Conservation (phyloP, 129 eudicot species). For the Pseudognaphalium luteoalbum region DNA sequence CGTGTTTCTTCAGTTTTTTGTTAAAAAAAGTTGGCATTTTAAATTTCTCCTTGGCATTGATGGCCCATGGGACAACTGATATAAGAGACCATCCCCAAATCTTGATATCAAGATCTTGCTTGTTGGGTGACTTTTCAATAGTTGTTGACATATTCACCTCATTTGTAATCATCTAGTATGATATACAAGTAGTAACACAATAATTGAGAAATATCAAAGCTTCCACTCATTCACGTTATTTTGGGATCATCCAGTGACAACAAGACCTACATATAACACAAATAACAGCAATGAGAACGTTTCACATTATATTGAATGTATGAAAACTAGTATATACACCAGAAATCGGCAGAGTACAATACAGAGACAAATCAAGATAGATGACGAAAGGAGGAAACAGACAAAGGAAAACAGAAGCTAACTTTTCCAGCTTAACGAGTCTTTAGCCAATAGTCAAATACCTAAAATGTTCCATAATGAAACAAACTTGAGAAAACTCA, state of each 20-base stretch:
- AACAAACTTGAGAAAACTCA: neutral
- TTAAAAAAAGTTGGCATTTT: slow-evolving; percentile 67
- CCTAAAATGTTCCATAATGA: neutral
- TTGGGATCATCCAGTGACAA: slow-evolving; percentile 20
- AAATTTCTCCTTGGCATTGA: slow-evolving; percentile 43
- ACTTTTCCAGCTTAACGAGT: neutral
- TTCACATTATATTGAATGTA: neutral
- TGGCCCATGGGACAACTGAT: slow-evolving; percentile 69
- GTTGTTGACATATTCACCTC: slow-evolving; percentile 22
- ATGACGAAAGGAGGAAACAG: neutral
- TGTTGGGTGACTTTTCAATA: slow-evolving; percentile 40
- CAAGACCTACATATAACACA: slow-evolving; percentile 30
- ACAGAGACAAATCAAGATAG: neutral
- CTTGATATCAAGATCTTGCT: slow-evolving; percentile 42
- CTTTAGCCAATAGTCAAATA: neutral
- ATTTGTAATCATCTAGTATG: slow-evolving; percentile 21
- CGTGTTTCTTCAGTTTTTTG: slow-evolving; percentile 57
- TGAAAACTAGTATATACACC: neutral
- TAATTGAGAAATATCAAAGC: neutral
- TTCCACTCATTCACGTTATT: slow-evolving; percentile 24
- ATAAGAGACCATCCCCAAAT: slow-evolving; percentile 52
- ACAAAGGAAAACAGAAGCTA: neutral
- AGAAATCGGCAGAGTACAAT: neutral
- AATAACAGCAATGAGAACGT: slow-evolving; percentile 17
- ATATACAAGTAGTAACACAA: neutral